Percentiles rank a stretch among this genome's conserved stretches.
Evolutionary conservation across 768 basidiomycete species (phyloP).

Genomic region (Rickenella mellea): DNA sequence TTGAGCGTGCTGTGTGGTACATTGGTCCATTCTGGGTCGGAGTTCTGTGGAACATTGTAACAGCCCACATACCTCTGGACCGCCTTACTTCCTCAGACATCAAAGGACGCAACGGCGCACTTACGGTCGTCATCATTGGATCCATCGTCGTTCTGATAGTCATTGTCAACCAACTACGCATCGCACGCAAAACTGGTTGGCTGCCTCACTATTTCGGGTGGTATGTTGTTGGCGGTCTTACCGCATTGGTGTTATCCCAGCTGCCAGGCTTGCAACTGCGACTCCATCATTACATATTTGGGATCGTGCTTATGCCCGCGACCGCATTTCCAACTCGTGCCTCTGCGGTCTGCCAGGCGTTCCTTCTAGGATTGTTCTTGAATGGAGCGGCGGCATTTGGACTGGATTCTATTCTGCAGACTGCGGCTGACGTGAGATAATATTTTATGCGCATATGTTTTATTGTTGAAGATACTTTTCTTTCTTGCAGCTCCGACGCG

Average conservation of each 20-base stretch:
- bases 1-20: constrained; percentile 70
- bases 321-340: constrained; percentile 76
- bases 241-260: constrained; percentile 54
- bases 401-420: constrained; percentile 73
- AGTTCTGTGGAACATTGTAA: constrained; percentile 62
- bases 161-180: constrained; percentile 67
- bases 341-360: constrained; percentile 73
- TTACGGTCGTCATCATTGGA: constrained; percentile 61
- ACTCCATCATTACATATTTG: constrained; percentile 76
- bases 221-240: constrained; percentile 59
- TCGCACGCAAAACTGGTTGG: constrained; percentile 81
- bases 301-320: constrained; percentile 65
- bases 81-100: constrained; percentile 68
- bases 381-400: constrained; percentile 76
- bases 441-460: constrained; percentile 6
- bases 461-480: constrained; percentile 1
- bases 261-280: constrained; percentile 63
- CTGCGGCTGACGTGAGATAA: constrained; percentile 47
- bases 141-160: constrained; percentile 48
- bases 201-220: constrained; percentile 67
- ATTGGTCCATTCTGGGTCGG: constrained; percentile 74
- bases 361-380: constrained; percentile 74
- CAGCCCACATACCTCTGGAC: constrained; percentile 65
- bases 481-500: constrained; percentile 49
- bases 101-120: constrained; percentile 51